Percentiles rank a stretch among this genome's conserved stretches.
phyloP scores from a whole-genome alignment of 208 protist genomes.

The Naegleria gruberi region DNA sequence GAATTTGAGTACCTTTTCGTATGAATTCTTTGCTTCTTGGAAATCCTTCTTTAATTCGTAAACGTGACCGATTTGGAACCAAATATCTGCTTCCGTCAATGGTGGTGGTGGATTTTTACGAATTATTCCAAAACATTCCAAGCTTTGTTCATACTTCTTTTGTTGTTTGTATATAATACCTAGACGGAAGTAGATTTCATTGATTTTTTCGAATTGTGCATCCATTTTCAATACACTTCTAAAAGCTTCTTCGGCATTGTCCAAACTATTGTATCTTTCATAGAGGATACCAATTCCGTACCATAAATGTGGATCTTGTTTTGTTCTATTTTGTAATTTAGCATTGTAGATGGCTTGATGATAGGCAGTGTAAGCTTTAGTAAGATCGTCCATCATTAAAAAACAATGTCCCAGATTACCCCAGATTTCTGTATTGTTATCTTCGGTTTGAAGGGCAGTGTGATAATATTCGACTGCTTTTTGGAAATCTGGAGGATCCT shows the following conservation, averaged over 20 bases:
- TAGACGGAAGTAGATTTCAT: conserved; percentile 55
- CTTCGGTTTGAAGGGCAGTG: conserved; percentile 34
- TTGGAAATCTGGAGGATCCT: conserved; percentile 2
- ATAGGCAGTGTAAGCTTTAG: conserved; percentile 54
- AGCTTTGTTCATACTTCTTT: conserved; percentile 45
- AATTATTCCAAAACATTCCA: conserved; percentile 47
- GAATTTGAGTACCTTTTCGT: conserved; percentile 48
- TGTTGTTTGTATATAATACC: conserved; percentile 59
- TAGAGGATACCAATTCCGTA: conserved; percentile 65
- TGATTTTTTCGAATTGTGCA: conserved; percentile 49
- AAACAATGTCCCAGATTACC: conserved; percentile 28
- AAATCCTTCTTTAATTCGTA: conserved; percentile 56
- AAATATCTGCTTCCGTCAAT: conserved; percentile 46
- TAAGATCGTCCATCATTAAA: conserved; percentile 48
- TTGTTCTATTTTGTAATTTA: conserved; percentile 3
- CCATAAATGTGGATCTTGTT: conserved; percentile 58
- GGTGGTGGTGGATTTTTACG: conserved; percentile 37
- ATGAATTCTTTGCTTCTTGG: conserved; percentile 45
- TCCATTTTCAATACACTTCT: conserved; percentile 53
- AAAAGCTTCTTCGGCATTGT: conserved; percentile 60
- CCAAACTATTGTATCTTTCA: conserved; percentile 48
- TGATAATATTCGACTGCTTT: conserved; percentile 46
- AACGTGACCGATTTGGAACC: conserved; percentile 58
- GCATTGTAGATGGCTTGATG: conserved; percentile 53
- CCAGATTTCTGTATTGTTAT: conserved; percentile 31